These are phyloP conservation scores for Exophiala sideris DNA, from an alignment of 2,329 filamentous ascomycete genomes.

Conservation along the genomic window DNA sequence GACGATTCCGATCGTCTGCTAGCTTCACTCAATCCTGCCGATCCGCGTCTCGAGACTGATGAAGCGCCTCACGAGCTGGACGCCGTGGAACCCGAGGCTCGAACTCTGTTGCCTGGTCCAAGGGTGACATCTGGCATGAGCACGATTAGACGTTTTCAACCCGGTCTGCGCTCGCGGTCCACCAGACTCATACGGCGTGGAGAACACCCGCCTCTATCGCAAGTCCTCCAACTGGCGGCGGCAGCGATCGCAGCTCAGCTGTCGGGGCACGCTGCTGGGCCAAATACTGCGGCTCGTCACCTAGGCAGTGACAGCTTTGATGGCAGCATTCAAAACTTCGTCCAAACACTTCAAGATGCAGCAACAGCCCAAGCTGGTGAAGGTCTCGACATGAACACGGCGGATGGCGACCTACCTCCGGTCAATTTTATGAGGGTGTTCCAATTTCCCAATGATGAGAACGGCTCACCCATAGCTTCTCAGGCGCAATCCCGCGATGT, in stretches of 20 bases:
- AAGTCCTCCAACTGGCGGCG: constrained; percentile 61
- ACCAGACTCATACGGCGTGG: constrained; percentile 53
- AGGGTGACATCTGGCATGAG: constrained; percentile 33
- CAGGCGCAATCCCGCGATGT: constrained; percentile 29
- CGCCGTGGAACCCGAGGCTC: constrained; percentile 38
- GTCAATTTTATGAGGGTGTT: constrained; percentile 69
- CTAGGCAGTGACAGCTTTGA: constrained; percentile 56
- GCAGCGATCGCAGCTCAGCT: constrained; percentile 63
- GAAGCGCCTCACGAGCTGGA: constrained; percentile 41
- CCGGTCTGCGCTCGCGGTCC: constrained; percentile 50
- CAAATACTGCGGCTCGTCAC: constrained; percentile 54
- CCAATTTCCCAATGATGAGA: constrained; percentile 57
- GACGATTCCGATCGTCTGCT: constrained; percentile 36
- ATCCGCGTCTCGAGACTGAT: constrained; percentile 41
- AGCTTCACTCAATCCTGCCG: constrained; percentile 37
- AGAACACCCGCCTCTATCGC: constrained; percentile 61
- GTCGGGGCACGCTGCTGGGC: constrained; percentile 57
- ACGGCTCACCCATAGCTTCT: constrained; percentile 29
- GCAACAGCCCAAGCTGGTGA: constrained; percentile 54
- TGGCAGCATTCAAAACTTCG: constrained; percentile 61
- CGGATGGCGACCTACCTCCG: constrained; percentile 49
- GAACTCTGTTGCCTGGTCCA: constrained; percentile 32
- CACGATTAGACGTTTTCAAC: constrained; percentile 39
- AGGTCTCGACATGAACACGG: constrained; percentile 36
- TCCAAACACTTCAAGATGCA: constrained; percentile 61